Conservation (phyloP, 139 green algal species). For the Marvania coccoides region DNA sequence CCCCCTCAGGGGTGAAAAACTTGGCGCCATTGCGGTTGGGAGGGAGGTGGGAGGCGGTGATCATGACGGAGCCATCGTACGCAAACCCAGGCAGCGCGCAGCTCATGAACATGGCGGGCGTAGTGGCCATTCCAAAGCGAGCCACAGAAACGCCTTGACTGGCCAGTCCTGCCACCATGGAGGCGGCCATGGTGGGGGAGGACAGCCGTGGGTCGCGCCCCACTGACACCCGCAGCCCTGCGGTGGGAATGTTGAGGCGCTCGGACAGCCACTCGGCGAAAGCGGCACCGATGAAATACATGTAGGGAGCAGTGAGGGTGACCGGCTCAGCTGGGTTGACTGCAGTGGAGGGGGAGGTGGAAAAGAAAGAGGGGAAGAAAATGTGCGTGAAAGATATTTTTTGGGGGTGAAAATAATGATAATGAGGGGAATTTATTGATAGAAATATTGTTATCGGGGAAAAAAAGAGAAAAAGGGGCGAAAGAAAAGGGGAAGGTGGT, state of each 20-base stretch:
- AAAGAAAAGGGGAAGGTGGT: not conserved
- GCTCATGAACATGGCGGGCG: constrained; percentile 92
- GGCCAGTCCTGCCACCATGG: constrained; percentile 53
- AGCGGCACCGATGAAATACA: constrained; percentile 69
- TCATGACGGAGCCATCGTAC: constrained; percentile 68
- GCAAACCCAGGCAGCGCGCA: constrained; percentile 51
- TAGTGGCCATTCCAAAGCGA: constrained; percentile 79
- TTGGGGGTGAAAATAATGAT: too few species aligned
- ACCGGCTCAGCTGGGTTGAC: constrained; percentile 19
- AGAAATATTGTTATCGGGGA: too few species aligned
- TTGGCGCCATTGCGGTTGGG: constrained; percentile 86
- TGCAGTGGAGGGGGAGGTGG: not conserved
- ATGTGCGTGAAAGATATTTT: too few species aligned
- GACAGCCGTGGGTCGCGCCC: constrained; percentile 76
- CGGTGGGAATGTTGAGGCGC: not conserved
- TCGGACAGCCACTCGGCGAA: constrained; percentile 69
- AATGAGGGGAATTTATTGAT: too few species aligned
- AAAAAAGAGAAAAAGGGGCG: not conserved
- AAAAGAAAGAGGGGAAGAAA: not conserved
- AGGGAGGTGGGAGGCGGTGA: constrained; percentile 83
- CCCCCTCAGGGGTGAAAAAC: constrained; percentile 58
- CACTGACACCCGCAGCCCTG: constrained; percentile 36
- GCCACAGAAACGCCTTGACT: constrained; percentile 45
- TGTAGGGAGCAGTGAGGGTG: constrained; percentile 55
- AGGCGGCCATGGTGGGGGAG: constrained; percentile 36